Percentiles rank a stretch among this genome's conserved stretches.
phyloP scores from a whole-genome alignment of 441 rosid genomes.

The Pelargonium australe region DNA sequence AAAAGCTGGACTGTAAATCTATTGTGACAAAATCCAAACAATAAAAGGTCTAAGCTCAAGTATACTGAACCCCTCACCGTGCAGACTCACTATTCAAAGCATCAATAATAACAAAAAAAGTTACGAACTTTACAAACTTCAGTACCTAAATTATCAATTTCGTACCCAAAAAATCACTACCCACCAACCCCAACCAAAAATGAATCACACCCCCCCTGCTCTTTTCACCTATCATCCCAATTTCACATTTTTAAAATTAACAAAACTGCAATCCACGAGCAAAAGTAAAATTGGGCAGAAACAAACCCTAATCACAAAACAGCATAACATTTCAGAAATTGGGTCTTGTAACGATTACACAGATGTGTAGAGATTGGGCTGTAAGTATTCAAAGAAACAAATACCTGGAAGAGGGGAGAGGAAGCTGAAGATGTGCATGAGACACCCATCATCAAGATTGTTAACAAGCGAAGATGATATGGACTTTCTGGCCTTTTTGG shows the following conservation, averaged over 20 bases:
- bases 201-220: neutral
- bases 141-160: neutral
- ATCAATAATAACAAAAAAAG: neutral
- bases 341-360: neutral
- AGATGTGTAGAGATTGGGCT: neutral
- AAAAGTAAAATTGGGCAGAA: neutral
- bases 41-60: neutral
- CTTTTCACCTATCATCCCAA: neutral
- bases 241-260: neutral
- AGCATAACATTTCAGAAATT: neutral
- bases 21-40: neutral
- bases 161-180: neutral
- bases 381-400: neutral
- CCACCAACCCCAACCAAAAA: neutral
- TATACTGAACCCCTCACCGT: neutral
- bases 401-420: slow-evolving; percentile 86
- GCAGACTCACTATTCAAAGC: neutral
- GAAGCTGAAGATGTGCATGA: slow-evolving; percentile 96
- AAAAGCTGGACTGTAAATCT: neutral
- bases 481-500: slow-evolving; percentile 7
- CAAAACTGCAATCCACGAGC: too few species aligned
- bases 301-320: neutral
- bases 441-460: slow-evolving; percentile 95
- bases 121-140: neutral
- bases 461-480: slow-evolving; percentile 41